phyloP scores from a whole-genome alignment of 78 protist genomes.

The Planoprotostelium fungivorum region DNA sequence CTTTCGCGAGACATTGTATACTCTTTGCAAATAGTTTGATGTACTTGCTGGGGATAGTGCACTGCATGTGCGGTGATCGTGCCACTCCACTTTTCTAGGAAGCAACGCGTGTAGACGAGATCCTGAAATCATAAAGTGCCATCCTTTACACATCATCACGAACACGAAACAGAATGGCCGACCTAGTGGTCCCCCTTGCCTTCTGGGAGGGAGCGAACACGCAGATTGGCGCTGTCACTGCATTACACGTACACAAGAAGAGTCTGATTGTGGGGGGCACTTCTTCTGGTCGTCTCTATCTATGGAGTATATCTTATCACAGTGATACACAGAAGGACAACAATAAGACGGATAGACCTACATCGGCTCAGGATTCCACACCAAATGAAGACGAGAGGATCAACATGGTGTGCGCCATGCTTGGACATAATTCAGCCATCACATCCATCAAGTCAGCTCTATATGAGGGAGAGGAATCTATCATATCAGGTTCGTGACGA shows the following conservation, averaged over 20 bases:
- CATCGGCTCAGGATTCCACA: neutral
- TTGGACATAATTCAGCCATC: neutral
- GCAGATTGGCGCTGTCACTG: neutral
- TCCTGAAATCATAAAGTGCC: too few species aligned
- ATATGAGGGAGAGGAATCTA: neutral
- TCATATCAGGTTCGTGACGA: neutral
- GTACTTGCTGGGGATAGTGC: neutral
- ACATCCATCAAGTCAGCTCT: neutral
- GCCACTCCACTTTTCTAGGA: too few species aligned
- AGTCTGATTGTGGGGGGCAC: neutral
- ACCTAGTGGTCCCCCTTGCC: neutral
- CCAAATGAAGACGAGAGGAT: neutral
- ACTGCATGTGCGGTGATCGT: neutral
- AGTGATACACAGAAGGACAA: neutral
- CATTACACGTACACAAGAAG: neutral
- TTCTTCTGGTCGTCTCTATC: neutral
- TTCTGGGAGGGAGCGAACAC: neutral
- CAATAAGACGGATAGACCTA: neutral
- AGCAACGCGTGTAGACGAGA: too few species aligned
- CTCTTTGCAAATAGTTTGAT: neutral
- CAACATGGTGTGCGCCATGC: neutral
- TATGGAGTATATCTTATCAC: neutral
- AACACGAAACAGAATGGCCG: neutral
- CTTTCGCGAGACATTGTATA: neutral
- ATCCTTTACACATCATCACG: too few species aligned